phyloP scores from a whole-genome alignment of 441 rosid species.

The Arabidopsis hybrid region DNA sequence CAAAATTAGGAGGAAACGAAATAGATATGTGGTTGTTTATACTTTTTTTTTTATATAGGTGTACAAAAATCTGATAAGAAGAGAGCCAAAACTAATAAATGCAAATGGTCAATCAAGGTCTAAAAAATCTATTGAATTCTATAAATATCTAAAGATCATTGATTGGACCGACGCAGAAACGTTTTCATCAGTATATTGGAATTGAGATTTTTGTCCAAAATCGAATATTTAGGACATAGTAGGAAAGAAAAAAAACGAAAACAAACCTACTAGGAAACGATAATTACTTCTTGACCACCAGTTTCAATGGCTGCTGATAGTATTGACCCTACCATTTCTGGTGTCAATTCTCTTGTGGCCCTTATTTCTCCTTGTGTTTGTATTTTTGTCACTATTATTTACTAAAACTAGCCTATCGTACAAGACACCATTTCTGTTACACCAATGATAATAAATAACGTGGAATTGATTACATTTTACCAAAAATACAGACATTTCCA shows the following conservation, averaged over 20 bases:
- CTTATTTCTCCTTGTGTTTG: background rate
- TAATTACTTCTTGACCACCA: slow-evolving; percentile 35
- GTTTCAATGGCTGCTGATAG: slow-evolving; percentile 27
- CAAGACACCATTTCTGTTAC: slow-evolving; percentile 9
- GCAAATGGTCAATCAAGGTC: background rate
- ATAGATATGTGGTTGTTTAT: background rate
- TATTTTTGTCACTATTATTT: background rate
- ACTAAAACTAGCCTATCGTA: slow-evolving; percentile 19
- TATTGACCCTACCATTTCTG: slow-evolving; percentile 18
- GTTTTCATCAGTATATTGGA: background rate
- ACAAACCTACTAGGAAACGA: slow-evolving; percentile 29
- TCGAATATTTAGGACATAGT: slow-evolving; percentile 16
- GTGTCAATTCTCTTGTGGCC: slow-evolving; percentile 28
- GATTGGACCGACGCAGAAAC: slow-evolving; percentile 28
- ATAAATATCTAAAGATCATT: slow-evolving; percentile 24
- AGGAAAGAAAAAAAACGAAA: background rate
- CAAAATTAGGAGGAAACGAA: background rate
- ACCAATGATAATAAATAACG: slow-evolving; percentile 6
- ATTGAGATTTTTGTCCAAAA: slow-evolving; percentile 16
- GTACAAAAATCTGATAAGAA: background rate
- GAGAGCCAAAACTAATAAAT: background rate
- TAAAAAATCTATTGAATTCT: background rate
- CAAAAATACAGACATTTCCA: slow-evolving; percentile 16
- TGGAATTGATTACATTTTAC: slow-evolving; percentile 6
- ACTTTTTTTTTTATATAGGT: background rate